Conservation (phyloP, 2,329 filamentous ascomycete species). For the Metarhizium brunneum region DNA sequence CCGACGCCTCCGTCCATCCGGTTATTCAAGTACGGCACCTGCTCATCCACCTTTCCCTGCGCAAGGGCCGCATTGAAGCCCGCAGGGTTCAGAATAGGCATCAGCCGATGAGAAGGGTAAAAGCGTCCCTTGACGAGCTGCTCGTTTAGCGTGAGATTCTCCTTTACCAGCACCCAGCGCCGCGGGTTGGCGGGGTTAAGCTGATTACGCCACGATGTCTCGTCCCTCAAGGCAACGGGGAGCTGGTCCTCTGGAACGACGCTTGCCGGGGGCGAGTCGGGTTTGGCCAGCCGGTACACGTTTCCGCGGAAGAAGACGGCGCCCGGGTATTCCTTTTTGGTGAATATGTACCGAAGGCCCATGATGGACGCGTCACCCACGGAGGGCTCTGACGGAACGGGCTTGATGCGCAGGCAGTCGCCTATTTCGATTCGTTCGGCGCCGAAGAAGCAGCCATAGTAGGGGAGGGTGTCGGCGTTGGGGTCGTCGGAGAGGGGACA, state of each 20-base stretch:
- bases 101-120: constrained; percentile 45
- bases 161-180: constrained; percentile 31
- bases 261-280: constrained; percentile 15
- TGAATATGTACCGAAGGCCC: constrained; percentile 31
- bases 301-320: constrained; percentile 31
- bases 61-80: constrained; percentile 27
- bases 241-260: constrained; percentile 27
- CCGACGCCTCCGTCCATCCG: constrained; percentile 32
- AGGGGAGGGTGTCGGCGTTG: constrained; percentile 24
- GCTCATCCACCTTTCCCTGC: constrained; percentile 31
- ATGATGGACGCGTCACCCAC: constrained; percentile 24
- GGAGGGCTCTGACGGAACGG: constrained; percentile 27
- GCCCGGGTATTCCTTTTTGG: constrained; percentile 24
- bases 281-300: constrained; percentile 26
- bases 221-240: constrained; percentile 31
- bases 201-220: constrained; percentile 29
- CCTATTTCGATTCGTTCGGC: constrained; percentile 38
- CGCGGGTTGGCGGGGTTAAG: constrained; percentile 22
- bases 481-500: constrained; percentile 22
- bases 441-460: constrained; percentile 41
- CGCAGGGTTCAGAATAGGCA: constrained; percentile 36
- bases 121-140: constrained; percentile 43
- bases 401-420: constrained; percentile 39
- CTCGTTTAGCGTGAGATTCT: constrained; percentile 39
- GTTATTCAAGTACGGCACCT: constrained; percentile 43